These are phyloP conservation scores for Podospora australis DNA, from an alignment of 495 filamentous ascomycete species.

Conservation along the genomic window DNA sequence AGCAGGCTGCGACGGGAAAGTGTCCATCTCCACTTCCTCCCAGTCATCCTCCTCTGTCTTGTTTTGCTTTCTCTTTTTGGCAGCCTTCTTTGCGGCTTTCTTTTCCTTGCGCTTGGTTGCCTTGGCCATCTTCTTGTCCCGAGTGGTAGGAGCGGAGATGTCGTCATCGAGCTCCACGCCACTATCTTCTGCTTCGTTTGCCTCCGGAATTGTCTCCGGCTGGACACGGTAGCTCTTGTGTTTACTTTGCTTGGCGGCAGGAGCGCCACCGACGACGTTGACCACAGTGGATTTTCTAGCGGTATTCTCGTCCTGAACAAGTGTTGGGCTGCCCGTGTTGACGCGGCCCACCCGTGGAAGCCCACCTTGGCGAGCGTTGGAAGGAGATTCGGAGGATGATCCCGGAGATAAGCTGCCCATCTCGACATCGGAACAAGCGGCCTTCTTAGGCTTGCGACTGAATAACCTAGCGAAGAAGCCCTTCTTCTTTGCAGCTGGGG, in stretches of 20 bases:
- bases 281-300: background rate
- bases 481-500: background rate
- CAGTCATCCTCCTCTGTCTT: background rate
- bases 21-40: background rate
- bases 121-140: background rate
- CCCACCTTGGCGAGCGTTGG: background rate
- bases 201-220: background rate
- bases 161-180: background rate
- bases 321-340: slow-evolving; percentile 5
- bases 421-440: slow-evolving; percentile 1
- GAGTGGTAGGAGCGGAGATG: background rate
- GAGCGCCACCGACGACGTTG: background rate
- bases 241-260: background rate
- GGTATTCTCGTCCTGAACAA: background rate
- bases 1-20: background rate
- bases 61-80: background rate
- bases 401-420: slow-evolving; percentile 2
- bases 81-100: background rate
- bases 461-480: slow-evolving; percentile 8
- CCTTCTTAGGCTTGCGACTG: slow-evolving; percentile 4
- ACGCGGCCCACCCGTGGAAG: slow-evolving; percentile 7
- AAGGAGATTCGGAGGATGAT: background rate
- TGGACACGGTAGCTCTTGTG: background rate
- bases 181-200: background rate
- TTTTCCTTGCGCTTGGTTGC: background rate